phyloP scores from a whole-genome alignment of 2,329 filamentous ascomycete species.

The Exophiala xenobiotica region DNA sequence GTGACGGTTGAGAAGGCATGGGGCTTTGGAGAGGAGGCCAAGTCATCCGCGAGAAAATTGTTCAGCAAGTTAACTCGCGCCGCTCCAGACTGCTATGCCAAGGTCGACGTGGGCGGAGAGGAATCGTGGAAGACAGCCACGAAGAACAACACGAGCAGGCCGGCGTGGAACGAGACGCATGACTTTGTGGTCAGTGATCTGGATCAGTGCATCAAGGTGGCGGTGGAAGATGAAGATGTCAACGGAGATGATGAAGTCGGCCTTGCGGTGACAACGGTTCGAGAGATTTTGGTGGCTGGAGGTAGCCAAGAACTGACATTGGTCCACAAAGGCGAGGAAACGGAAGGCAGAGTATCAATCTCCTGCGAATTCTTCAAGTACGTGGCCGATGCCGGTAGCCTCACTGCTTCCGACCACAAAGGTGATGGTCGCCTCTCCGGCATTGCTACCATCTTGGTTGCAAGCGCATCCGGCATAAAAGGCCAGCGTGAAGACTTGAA shows the following conservation, averaged over 20 bases:
- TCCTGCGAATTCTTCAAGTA: slow-evolving; percentile 24
- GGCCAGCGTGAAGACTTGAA: slow-evolving; percentile 22
- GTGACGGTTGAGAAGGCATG: slow-evolving; percentile 26
- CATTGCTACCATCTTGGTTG: slow-evolving; percentile 23
- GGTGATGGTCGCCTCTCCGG: slow-evolving; percentile 25
- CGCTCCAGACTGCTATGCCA: slow-evolving; percentile 26
- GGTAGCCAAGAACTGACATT: slow-evolving; percentile 17
- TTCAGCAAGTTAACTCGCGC: slow-evolving; percentile 25
- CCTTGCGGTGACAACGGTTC: slow-evolving; percentile 19
- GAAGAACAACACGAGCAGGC: slow-evolving; percentile 25
- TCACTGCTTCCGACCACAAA: slow-evolving; percentile 26
- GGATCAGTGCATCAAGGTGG: slow-evolving; percentile 25
- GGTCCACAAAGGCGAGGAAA: slow-evolving; percentile 20
- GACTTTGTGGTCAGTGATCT: slow-evolving; percentile 26
- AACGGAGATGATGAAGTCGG: slow-evolving; percentile 21
- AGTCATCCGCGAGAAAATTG: slow-evolving; percentile 21
- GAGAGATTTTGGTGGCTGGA: slow-evolving; percentile 20
- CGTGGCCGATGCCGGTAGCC: slow-evolving; percentile 25
- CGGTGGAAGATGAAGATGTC: slow-evolving; percentile 18
- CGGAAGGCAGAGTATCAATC: slow-evolving; percentile 18
- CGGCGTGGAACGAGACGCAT: slow-evolving; percentile 26
- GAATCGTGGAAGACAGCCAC: slow-evolving; percentile 19
- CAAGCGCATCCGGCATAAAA: slow-evolving; percentile 22
- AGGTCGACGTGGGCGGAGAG: slow-evolving; percentile 24
- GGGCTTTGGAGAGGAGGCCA: slow-evolving; percentile 22